phyloP scores from a whole-genome alignment of 768 basidiomycete genomes.

The Lactarius sanguifluus region DNA sequence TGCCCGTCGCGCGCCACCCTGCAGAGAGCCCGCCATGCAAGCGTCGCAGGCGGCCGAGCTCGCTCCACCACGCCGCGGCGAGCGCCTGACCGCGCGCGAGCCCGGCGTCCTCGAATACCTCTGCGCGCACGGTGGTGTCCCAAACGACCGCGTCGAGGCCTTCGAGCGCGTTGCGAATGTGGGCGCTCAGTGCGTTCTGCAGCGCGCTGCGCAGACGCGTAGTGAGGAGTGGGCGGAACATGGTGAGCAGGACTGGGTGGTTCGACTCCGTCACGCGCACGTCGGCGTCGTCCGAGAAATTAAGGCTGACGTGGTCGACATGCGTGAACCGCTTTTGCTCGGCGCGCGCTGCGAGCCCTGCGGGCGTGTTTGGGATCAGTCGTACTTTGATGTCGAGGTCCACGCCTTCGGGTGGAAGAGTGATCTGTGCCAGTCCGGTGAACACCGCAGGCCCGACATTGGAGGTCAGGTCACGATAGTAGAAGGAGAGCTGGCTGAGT shows the following conservation, averaged over 20 bases:
- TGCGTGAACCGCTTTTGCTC: constrained; percentile 51
- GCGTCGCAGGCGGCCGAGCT: constrained; percentile 57
- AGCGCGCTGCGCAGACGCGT: constrained; percentile 58
- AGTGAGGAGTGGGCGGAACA: constrained; percentile 64
- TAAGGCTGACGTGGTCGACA: constrained; percentile 54
- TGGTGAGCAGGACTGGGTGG: constrained; percentile 56
- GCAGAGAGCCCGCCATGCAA: constrained; percentile 39
- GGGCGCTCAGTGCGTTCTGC: constrained; percentile 55
- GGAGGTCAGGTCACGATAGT: constrained; percentile 62
- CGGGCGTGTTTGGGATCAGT: constrained; percentile 53
- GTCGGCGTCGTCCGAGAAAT: constrained; percentile 56
- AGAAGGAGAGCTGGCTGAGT: constrained; percentile 70
- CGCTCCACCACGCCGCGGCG: constrained; percentile 67
- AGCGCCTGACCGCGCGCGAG: constrained; percentile 48
- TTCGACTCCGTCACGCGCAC: constrained; percentile 60
- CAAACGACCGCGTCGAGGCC: constrained; percentile 56
- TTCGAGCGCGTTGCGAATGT: constrained; percentile 52
- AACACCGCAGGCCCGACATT: constrained; percentile 54
- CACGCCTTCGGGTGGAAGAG: constrained; percentile 63
- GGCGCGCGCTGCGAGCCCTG: constrained; percentile 47
- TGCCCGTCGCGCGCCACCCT: constrained; percentile 58
- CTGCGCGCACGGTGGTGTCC: constrained; percentile 55
- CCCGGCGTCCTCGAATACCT: constrained; percentile 68
- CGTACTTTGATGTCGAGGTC: constrained; percentile 68
- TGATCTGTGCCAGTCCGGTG: constrained; percentile 61